Conservation (phyloP, 108 stramenopile species). For the Skeletonema potamos region DNA sequence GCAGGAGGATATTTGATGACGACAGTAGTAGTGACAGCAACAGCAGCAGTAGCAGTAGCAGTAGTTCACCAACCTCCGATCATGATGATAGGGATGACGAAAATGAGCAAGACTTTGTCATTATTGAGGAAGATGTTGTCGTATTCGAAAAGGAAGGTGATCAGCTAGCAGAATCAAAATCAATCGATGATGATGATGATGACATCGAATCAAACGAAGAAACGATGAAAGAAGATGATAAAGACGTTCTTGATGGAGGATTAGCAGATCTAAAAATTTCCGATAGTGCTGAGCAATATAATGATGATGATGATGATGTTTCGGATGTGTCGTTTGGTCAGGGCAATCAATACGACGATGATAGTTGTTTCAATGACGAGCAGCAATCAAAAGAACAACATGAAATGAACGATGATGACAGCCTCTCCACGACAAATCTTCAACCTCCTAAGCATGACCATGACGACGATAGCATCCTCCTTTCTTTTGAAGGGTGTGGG, state of each 20-base stretch:
- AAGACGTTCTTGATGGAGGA: neutral
- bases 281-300: neutral
- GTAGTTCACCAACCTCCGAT: neutral
- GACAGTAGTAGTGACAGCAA: neutral
- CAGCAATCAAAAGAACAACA: neutral
- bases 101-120: neutral
- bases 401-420: neutral
- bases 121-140: neutral
- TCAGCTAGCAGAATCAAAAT: too few relatives aligned
- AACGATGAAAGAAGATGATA: neutral
- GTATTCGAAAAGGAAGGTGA: neutral
- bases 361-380: neutral
- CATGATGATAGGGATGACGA: neutral
- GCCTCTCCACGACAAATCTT: neutral
- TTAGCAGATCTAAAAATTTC: neutral
- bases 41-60: neutral
- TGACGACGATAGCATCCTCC: constrained; percentile 23
- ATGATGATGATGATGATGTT: neutral
- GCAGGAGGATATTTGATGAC: constrained; percentile 4
- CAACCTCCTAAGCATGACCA: neutral
- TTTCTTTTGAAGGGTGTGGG: constrained; percentile 31
- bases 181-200: neutral
- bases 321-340: neutral
- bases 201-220: neutral
- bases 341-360: constrained; percentile 1